A percentile compares a stretch with the other conserved stretches of the same genome.
phyloP scores from a whole-genome alignment of 116 monocot species.

The Zostera marina region DNA sequence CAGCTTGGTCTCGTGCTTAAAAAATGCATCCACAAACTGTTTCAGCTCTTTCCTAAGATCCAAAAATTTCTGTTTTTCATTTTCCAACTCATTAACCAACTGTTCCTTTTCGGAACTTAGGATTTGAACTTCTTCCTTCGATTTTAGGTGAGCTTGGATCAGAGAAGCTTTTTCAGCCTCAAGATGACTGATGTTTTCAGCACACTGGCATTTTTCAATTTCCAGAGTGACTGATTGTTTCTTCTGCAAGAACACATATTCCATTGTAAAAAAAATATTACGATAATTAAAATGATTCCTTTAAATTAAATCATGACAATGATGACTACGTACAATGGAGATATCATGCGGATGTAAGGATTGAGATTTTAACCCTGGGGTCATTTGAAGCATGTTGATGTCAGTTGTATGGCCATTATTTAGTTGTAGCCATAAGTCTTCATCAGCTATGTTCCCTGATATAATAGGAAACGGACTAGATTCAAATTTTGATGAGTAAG shows the following conservation, averaged over 20 bases:
- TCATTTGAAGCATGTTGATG: constrained; percentile 22
- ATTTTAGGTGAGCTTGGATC: constrained; percentile 20
- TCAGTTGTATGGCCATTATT: constrained; percentile 54
- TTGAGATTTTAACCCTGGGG: constrained; percentile 30
- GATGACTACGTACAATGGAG: constrained; percentile 30
- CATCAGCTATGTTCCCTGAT: constrained; percentile 42
- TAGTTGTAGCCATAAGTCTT: constrained; percentile 61
- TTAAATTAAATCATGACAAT: not conserved
- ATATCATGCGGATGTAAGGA: constrained; percentile 12
- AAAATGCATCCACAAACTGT: constrained; percentile 36
- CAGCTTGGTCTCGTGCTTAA: constrained; percentile 40
- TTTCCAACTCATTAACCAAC: constrained; percentile 21
- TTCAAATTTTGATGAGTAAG: constrained; percentile 24
- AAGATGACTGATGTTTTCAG: not conserved
- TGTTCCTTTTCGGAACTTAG: constrained; percentile 32
- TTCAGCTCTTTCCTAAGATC: constrained; percentile 53
- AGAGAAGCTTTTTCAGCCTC: constrained; percentile 19
- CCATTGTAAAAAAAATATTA: constrained; percentile 1
- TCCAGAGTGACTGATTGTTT: not conserved
- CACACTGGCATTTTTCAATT: not conserved
- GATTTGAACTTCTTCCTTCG: constrained; percentile 21
- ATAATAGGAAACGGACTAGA: constrained; percentile 62
- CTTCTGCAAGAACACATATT: constrained; percentile 2
- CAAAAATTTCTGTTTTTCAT: constrained; percentile 37
- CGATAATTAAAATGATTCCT: not conserved